phyloP scores from a whole-genome alignment of 257 asterid species.

The Gentiana macrophylla region DNA sequence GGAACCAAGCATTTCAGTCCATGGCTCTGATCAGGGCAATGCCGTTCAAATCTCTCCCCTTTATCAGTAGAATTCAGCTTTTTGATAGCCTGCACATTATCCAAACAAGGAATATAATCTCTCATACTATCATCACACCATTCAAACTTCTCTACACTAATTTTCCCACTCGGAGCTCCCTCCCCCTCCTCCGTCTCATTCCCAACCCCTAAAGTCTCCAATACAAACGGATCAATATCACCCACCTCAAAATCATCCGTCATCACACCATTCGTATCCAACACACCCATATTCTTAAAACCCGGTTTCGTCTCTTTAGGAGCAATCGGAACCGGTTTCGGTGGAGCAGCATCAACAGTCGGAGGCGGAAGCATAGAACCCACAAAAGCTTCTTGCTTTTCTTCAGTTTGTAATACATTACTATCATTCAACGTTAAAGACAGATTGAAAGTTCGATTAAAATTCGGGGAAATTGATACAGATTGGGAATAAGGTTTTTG shows the following conservation, averaged over 20 bases:
- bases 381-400: background rate
- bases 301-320: constrained; percentile 23
- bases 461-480: constrained; percentile 42
- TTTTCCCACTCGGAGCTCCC: constrained; percentile 17
- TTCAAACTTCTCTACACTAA: constrained; percentile 43
- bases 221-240: constrained; percentile 51
- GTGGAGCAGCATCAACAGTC: too few species aligned
- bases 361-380: background rate
- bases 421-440: constrained; percentile 1
- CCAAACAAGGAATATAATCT: constrained; percentile 88
- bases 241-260: constrained; percentile 71
- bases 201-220: constrained; percentile 43
- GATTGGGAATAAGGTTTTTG: constrained; percentile 19
- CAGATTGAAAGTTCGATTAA: constrained; percentile 17
- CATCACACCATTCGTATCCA: constrained; percentile 84
- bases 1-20: constrained; percentile 71
- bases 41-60: constrained; percentile 82
- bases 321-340: constrained; percentile 10
- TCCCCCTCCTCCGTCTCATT: constrained; percentile 32
- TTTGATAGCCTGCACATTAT: constrained; percentile 59
- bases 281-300: constrained; percentile 69
- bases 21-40: constrained; percentile 60
- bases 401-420: too few species aligned
- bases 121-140: constrained; percentile 52
- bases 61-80: constrained; percentile 49